phyloP scores from a whole-genome alignment of 495 filamentous ascomycete genomes.

The Cenococcum geophilum region DNA sequence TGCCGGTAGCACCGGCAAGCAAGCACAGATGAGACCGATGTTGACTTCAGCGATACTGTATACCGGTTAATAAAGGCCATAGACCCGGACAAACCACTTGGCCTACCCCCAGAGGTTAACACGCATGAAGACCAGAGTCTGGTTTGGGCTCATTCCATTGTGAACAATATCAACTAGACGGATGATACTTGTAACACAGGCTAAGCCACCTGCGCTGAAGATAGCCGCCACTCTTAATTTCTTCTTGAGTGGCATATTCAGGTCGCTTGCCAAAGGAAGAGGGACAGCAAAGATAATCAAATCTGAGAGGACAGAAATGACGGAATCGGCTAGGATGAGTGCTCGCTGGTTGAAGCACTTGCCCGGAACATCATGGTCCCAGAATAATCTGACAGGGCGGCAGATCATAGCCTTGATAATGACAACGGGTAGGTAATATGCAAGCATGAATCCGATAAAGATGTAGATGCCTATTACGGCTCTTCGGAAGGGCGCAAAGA shows the following conservation, averaged over 20 bases:
- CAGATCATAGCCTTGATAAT: slow-evolving; percentile 42
- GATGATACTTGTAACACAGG: slow-evolving; percentile 44
- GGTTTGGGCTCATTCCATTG: slow-evolving; percentile 33
- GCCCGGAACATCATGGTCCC: slow-evolving; percentile 16
- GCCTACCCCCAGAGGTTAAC: slow-evolving; percentile 46
- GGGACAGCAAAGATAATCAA: slow-evolving; percentile 45
- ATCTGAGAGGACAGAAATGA: slow-evolving; percentile 46
- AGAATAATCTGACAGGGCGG: slow-evolving; percentile 37
- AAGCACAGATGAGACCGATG: slow-evolving; percentile 47
- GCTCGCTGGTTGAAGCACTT: slow-evolving; percentile 43
- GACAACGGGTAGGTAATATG: slow-evolving; percentile 38
- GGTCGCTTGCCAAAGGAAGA: slow-evolving; percentile 44
- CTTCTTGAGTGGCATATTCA: slow-evolving; percentile 45
- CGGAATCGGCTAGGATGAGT: slow-evolving; percentile 45
- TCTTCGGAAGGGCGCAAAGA: slow-evolving; percentile 43
- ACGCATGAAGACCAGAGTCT: slow-evolving; percentile 42
- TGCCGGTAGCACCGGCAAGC: slow-evolving; percentile 39
- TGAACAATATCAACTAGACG: slow-evolving; percentile 42
- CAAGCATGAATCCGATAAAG: slow-evolving; percentile 42
- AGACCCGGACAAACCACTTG: neutral
- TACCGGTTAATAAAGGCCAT: slow-evolving; percentile 6
- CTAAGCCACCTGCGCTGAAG: slow-evolving; percentile 45
- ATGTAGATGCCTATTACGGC: slow-evolving; percentile 43
- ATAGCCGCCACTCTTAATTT: slow-evolving; percentile 46
- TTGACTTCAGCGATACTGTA: slow-evolving; percentile 45